Percentiles rank a stretch among this genome's conserved stretches.
phyloP scores from a whole-genome alignment of 257 asterid species.

The Gentiana dahurica region DNA sequence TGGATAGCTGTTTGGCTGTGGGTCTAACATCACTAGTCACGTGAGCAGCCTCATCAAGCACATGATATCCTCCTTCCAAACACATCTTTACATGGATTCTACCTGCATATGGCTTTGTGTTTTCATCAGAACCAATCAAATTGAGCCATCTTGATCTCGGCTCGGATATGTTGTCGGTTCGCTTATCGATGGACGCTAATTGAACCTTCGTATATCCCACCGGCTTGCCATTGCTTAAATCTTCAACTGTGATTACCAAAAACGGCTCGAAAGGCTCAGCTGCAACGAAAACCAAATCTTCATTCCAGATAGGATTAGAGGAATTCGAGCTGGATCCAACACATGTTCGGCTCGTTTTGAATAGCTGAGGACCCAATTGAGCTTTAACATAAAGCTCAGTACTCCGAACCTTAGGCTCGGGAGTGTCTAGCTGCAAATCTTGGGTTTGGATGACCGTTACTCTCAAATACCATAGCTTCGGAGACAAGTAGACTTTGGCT shows the following conservation, averaged over 20 bases:
- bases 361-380: conserved; percentile 78
- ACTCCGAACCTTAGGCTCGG: conserved; percentile 50
- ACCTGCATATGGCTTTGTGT: conserved; percentile 51
- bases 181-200: conserved; percentile 63
- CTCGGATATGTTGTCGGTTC: conserved; percentile 62
- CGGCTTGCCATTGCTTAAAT: conserved; percentile 35
- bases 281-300: conserved; percentile 77
- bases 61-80: conserved; percentile 92
- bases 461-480: conserved; percentile 92
- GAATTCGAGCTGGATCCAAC: conserved; percentile 29
- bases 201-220: conserved; percentile 67
- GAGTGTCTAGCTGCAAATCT: conserved; percentile 46
- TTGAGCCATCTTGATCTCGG: conserved; percentile 87
- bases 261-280: conserved; percentile 97
- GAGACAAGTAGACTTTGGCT: conserved; percentile 87
- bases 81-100: conserved; percentile 73
- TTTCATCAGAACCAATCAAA: conserved; percentile 29
- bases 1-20: conserved; percentile 64
- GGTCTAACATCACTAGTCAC: conserved; percentile 84
- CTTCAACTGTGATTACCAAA: conserved; percentile 61
- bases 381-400: conserved; percentile 75
- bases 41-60: conserved; percentile 90
- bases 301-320: conserved; percentile 78
- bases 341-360: conserved; percentile 67
- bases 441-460: conserved; percentile 99